These are phyloP conservation scores for apple (Malus domestica) DNA, from an alignment of 306 rosid genomes.

Conservation along the genomic window ASM211411v1 NC_041805.1:13675001-13675500, in stretches of 20 bases:
- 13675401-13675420: neutral
- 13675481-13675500: neutral
- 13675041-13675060: too few species aligned
- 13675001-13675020: too few species aligned
- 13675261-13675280: neutral
- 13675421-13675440: neutral
- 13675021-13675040: too few species aligned
- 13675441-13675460: neutral
- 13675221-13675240: too few species aligned
- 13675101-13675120: too few species aligned
- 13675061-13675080: too few species aligned
- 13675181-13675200: too few species aligned
- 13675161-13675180: too few species aligned
- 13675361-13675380: neutral
- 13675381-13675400: neutral
- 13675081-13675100: too few species aligned
- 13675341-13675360: slow-evolving; percentile 2
- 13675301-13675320: neutral
- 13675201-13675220: too few species aligned
- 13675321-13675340: neutral
- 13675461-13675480: neutral
- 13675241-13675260: neutral
- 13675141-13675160: too few species aligned
- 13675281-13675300: neutral
- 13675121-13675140: too few species aligned